These are phyloP conservation scores for Debaryomycetaceae sp. DNA, from an alignment of 1,139 yeast genomes.

Conservation along the genomic window DNA sequence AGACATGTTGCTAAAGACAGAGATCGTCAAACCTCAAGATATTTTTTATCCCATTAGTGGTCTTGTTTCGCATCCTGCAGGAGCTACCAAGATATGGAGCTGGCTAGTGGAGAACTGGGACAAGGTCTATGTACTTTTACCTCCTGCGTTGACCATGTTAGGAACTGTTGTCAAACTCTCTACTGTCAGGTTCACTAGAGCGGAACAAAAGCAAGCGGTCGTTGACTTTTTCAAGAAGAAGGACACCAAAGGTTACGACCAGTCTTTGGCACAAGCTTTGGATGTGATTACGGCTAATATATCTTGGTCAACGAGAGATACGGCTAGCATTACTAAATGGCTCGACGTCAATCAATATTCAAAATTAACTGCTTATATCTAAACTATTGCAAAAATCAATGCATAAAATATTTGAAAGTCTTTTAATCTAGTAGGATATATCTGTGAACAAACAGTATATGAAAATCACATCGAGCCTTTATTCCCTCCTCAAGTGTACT, in stretches of 20 bases:
- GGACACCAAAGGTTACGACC: constrained; percentile 71
- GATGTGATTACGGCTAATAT: constrained; percentile 64
- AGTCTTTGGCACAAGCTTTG: constrained; percentile 66
- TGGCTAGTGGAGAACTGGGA: constrained; percentile 83
- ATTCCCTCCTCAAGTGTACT: constrained; percentile 30
- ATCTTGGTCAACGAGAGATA: constrained; percentile 66
- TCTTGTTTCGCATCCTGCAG: constrained; percentile 56
- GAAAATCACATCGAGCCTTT: constrained; percentile 29
- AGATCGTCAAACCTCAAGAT: constrained; percentile 75
- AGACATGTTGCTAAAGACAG: constrained; percentile 60
- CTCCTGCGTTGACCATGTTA: constrained; percentile 80
- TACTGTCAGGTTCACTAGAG: constrained; percentile 63
- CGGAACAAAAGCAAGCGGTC: constrained; percentile 55
- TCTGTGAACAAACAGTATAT: constrained; percentile 28
- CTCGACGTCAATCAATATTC: constrained; percentile 44
- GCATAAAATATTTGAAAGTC: neutral
- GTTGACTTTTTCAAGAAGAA: constrained; percentile 55
- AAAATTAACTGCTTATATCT: constrained; percentile 10
- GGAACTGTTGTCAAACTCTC: constrained; percentile 65
- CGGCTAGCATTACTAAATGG: constrained; percentile 52
- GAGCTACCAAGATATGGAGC: constrained; percentile 66
- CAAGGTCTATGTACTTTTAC: constrained; percentile 56
- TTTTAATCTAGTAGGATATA: constrained; percentile 1
- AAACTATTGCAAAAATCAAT: neutral
- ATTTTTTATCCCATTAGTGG: constrained; percentile 76